Conservation (phyloP, 164 flowering plant genomes). For the Warburgia ugandensis region DNA sequence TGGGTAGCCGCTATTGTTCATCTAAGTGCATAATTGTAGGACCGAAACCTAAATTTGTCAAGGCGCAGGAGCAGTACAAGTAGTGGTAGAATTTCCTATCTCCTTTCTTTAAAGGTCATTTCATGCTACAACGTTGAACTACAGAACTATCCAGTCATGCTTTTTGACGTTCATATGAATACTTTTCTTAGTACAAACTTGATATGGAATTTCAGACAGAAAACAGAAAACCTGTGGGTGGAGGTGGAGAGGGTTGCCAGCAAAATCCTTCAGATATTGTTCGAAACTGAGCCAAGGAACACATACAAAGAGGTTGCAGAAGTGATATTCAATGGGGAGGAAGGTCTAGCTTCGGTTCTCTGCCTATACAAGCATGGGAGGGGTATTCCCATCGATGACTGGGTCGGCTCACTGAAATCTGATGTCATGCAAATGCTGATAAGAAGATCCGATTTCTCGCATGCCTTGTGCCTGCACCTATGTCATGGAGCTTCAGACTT, state of each 20-base stretch:
- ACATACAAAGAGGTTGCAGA: constrained; percentile 1
- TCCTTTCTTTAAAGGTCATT: no score
- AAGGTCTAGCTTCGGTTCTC: constrained; percentile 31
- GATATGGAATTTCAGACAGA: constrained; percentile 44
- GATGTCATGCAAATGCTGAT: constrained; percentile 74
- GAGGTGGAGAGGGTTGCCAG: constrained; percentile 35
- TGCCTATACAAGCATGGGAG: constrained; percentile 42
- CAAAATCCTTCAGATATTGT: constrained; percentile 21
- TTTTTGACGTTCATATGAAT: no score
- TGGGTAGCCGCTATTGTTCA: no score
- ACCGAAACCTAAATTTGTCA: no score
- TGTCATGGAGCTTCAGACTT: constrained; percentile 53
- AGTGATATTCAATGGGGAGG: constrained; percentile 6
- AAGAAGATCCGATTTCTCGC: constrained; percentile 57
- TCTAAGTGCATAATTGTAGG: no score
- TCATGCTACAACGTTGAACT: no score
- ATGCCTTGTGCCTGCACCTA: constrained; percentile 52
- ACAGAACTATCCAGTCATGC: no score
- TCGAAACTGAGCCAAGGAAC: constrained; percentile 7
- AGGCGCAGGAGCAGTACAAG: no score
- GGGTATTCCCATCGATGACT: constrained; percentile 5
- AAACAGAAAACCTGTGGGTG: constrained; percentile 35
- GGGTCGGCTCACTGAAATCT: constrained; percentile 30
- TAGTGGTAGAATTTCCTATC: no score
- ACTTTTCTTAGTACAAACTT: no score